A percentile compares a stretch with the other conserved stretches of the same genome.
Conservation (phyloP, 495 filamentous ascomycete species). For the Elasticomyces elasticus region DNA sequence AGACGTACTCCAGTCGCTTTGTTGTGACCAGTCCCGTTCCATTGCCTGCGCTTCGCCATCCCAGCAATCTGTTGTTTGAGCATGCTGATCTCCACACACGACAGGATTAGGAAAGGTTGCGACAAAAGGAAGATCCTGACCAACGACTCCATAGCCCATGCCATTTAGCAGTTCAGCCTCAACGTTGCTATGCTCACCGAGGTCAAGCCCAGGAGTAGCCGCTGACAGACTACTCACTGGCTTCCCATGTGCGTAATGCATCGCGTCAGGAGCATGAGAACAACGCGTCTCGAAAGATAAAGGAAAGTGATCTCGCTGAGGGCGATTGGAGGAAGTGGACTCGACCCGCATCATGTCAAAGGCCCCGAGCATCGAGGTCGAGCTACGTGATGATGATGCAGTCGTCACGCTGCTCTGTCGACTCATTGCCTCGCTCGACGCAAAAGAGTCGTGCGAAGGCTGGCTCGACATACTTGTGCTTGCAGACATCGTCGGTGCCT, state of each 20-base stretch:
- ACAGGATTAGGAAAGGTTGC: slow-evolving; percentile 1
- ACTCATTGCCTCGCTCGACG: slow-evolving; percentile 23
- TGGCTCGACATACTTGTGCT: slow-evolving; percentile 19
- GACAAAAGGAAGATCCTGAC: slow-evolving; percentile 15
- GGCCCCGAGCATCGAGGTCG: slow-evolving; percentile 13
- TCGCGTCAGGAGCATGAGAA: slow-evolving; percentile 8
- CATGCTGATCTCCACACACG: slow-evolving; percentile 2
- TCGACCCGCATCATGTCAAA: slow-evolving; percentile 27
- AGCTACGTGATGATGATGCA: neutral
- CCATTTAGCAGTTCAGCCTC: slow-evolving; percentile 6
- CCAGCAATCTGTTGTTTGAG: neutral
- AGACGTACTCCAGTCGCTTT: slow-evolving; percentile 1
- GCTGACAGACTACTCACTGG: slow-evolving; percentile 5
- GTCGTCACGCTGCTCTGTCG: slow-evolving; percentile 25
- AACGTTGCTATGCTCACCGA: slow-evolving; percentile 4
- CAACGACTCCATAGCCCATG: slow-evolving; percentile 10
- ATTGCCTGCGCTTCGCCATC: slow-evolving; percentile 2
- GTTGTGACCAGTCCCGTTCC: slow-evolving; percentile 6
- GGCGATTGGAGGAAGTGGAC: slow-evolving; percentile 21
- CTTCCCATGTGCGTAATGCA: neutral
- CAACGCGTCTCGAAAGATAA: neutral
- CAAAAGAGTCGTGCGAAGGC: slow-evolving; percentile 7
- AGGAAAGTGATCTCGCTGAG: slow-evolving; percentile 1
- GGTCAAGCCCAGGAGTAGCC: slow-evolving; percentile 1
- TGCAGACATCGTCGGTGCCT: slow-evolving; percentile 1